Evolutionary conservation across 768 basidiomycete genomes (phyloP), one percentile per base, ranked within the genome.

Genomic region (Lanmaoa pseudosensibilis): DNA sequence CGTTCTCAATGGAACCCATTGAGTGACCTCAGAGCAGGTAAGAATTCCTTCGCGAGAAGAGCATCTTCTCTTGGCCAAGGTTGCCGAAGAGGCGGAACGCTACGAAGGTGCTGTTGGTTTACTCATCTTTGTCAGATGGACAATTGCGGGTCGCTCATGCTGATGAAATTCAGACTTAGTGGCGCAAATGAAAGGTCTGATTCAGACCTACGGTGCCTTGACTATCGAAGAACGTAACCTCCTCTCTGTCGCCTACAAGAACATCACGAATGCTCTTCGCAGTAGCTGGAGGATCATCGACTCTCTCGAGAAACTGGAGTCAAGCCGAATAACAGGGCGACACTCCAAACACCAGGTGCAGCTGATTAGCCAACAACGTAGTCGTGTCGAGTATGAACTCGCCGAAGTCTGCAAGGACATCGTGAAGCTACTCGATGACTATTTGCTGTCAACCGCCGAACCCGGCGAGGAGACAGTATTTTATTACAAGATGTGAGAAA

Each of bases 191-290:
- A 93, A 92, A 78, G 73, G 76, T 40, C 82, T 92, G 59, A 83
- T 87, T 70, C 80, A 83, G 52, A 78, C 82, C 45, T 83, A 83
- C 62, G 84, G 86, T 63, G 81, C 84, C 55, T 81, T 93, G 60
- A 85, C 86, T 47, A 80, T 88, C 61, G 92, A 94, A 69, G 92
- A 94, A 75, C 88, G 92, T 65, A 94, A 90, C 72, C 80, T 94
- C 36, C 82, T 94, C 55, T 94, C 92, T 4, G 83, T 93, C 57
- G 92, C 92, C 27, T 94, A 92, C 79, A 95, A 94, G 81, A 93
- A 93, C 72, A 78, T 89, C 60, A 95, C 91, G 19, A 90, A 91
- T 65, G 83, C 80, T 19, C 83, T 92, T 56, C 86, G 92, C 53
- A 87, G 85, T 47, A 91, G 90, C 61, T 94, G 92, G 92, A 82